Evolutionary conservation across 2,329 filamentous ascomycete genomes (phyloP).

Genomic region (Diaporthe sp.): DNA sequence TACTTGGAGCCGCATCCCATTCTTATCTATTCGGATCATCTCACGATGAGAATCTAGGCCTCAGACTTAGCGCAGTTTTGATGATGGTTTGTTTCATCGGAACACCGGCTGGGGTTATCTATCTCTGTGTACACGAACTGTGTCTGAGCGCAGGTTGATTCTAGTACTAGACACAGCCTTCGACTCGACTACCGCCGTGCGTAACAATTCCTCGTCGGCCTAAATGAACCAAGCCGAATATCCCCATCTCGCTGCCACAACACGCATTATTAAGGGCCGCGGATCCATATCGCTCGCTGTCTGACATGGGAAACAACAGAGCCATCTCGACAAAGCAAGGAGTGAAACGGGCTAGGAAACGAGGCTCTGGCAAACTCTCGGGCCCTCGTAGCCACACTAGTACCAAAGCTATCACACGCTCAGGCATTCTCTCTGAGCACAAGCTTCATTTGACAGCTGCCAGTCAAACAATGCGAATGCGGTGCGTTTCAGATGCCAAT

Average conservation of each 20-base stretch:
- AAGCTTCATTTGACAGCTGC: slow-evolving; percentile 6
- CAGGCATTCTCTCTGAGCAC: background rate
- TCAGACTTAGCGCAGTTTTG: background rate
- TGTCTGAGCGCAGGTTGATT: slow-evolving; percentile 5
- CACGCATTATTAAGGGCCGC: background rate
- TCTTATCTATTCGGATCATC: background rate
- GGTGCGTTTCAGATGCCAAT: background rate
- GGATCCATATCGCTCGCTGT: background rate
- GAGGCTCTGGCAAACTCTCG: background rate
- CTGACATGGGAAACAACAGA: background rate
- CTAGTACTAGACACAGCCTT: background rate
- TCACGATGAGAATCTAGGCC: background rate
- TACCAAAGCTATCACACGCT: background rate
- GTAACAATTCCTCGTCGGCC: too few species aligned
- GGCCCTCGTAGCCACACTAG: background rate
- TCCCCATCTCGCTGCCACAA: too few species aligned
- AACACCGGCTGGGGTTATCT: background rate
- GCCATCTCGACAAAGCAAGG: background rate
- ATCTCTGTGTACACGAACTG: background rate
- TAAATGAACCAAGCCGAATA: background rate
- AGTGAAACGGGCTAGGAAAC: background rate
- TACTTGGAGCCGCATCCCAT: background rate
- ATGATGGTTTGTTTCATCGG: background rate
- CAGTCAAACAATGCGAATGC: background rate
- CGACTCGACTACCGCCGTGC: too few species aligned